Conservation (phyloP, 2,329 filamentous ascomycete species). For the Paracamarosporium sp. region DNA sequence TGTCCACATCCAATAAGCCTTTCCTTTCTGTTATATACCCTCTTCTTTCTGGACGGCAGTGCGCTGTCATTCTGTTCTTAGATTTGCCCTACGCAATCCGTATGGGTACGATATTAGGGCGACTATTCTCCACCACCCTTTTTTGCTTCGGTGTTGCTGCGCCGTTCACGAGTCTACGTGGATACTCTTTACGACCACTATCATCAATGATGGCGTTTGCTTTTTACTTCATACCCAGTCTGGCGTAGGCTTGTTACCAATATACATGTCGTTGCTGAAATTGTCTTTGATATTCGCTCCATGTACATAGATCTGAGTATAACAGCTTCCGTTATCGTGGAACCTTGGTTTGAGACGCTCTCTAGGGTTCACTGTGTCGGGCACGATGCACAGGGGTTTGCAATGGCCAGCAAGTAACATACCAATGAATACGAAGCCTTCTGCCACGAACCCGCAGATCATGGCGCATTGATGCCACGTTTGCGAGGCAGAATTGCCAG, state of each 20-base stretch:
- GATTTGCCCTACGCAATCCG: not conserved
- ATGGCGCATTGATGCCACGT: not conserved
- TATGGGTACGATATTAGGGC: not conserved
- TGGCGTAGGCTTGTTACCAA: not conserved
- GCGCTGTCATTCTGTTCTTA: not conserved
- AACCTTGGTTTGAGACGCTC: not conserved
- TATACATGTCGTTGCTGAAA: not conserved
- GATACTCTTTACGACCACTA: not conserved
- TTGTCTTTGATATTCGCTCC: not conserved
- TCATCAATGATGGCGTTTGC: not conserved
- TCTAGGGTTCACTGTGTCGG: not conserved
- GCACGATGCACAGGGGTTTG: not conserved
- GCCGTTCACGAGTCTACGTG: not conserved
- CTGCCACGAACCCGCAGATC: too few relatives aligned
- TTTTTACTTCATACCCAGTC: constrained; percentile 3
- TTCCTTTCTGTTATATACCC: constrained; percentile 3
- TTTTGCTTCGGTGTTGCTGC: not conserved
- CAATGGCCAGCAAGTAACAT: not conserved
- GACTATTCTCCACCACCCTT: not conserved
- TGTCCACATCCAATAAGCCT: constrained; percentile 34
- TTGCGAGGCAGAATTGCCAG: not conserved
- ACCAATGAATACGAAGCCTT: not conserved
- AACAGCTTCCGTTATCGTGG: not conserved
- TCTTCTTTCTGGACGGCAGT: not conserved
- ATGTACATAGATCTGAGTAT: not conserved